Base-by-base conservation (phyloP, 163 green algal genomes). In the Chloromonas sp. region DNA sequence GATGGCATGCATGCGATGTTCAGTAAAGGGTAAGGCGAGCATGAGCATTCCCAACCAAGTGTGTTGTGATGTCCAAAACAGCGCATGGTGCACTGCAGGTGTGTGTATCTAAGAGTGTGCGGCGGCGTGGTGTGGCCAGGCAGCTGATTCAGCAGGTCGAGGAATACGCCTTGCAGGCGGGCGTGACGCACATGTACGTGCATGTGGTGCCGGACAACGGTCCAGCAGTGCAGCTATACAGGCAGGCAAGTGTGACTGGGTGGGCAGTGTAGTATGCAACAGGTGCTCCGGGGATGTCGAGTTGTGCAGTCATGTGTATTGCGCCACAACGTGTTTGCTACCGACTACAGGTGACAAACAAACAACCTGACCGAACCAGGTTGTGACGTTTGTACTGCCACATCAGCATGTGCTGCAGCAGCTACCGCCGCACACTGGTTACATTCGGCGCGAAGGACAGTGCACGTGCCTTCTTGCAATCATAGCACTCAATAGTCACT, bases 71-170 rank as follows among this genome's bases (percentile, higher is more conserved):
- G 36, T 36, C 36, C 36, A 36, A 36, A 36, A 36, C 36, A 36
- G 36, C 36, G 36, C 36, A 36, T 36, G 36, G 36, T 36, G 36
- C 36, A 36, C 36, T 36, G 36, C 36, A 36, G 36, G 36, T 98
- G 3, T 97, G 94, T 78, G 92, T 95, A 1, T 87, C 92, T 59
- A 78, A 85, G 5, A 87, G 84, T 0, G 94, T 92, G 0, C 86
- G 92, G 81, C 87, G 94, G 13, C 87, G 87, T 36, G 91, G 93
- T 1, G 81, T 95, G 15, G 92, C 90, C 0, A 60, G 82, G 15
- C 36, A 61, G 0, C 83, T 90, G 70, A 82, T 91, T 13, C 2
- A 70, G 57, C 58, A 78, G 1, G 84, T 76, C 57, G 84, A 88
- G 84, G 60, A 60, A 1, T 70, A 36, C 1, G 86, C 86, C 14